Evolutionary conservation across 2,329 filamentous ascomycete species (phyloP).

Genomic region (Thermoascus crustaceus): DNA sequence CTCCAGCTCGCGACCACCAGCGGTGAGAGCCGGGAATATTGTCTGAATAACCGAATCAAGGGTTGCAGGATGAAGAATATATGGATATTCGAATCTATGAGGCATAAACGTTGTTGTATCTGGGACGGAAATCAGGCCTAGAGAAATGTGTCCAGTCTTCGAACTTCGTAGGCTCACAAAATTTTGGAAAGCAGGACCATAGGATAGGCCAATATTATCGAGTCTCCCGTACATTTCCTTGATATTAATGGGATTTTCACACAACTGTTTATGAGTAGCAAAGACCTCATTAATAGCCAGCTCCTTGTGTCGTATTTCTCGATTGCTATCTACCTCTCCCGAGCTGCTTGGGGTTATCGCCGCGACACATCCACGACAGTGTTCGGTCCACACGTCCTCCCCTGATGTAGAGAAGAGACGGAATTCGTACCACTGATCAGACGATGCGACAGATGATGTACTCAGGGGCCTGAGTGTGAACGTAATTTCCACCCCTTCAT

Average conservation of each 20-base stretch:
- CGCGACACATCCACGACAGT: conserved; percentile 14
- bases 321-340: background rate
- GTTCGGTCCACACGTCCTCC: conserved; percentile 17
- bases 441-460: background rate
- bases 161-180: conserved; percentile 12
- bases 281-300: conserved; percentile 7
- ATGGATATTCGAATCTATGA: conserved; percentile 16
- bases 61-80: conserved; percentile 23
- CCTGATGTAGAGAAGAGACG: conserved; percentile 15
- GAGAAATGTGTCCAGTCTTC: conserved; percentile 7
- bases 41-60: conserved; percentile 27
- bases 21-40: conserved; percentile 11
- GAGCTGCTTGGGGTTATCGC: no score
- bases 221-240: conserved; percentile 19
- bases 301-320: conserved; percentile 2
- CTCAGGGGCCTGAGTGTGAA: background rate
- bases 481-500: conserved; percentile 1
- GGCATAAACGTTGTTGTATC: conserved; percentile 22
- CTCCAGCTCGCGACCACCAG: conserved; percentile 2
- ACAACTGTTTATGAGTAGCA: background rate
- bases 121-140: conserved; percentile 17
- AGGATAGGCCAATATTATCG: conserved; percentile 17
- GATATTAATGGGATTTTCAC: conserved; percentile 11
- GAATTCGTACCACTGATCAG: conserved; percentile 11
- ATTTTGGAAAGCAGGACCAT: conserved; percentile 22